These are phyloP conservation scores for Rhynchosporium agropyri DNA, from an alignment of 2,329 filamentous ascomycete genomes.

Conservation along the genomic window DNA sequence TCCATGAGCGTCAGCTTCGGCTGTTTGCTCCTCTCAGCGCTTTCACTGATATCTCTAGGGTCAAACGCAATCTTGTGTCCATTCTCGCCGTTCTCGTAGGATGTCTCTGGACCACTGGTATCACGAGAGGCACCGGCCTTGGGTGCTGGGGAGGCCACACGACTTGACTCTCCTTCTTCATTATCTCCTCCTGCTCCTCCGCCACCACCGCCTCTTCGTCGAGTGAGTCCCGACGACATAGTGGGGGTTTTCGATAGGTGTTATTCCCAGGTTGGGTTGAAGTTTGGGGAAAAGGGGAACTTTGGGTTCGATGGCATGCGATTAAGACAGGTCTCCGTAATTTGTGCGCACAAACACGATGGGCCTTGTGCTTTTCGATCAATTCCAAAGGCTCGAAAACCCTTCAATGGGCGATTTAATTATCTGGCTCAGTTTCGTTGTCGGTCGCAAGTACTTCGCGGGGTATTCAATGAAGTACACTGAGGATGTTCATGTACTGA, in stretches of 20 bases:
- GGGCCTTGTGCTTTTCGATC: background rate
- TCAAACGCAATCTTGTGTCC: constrained; percentile 99
- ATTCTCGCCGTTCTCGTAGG: constrained; percentile 89
- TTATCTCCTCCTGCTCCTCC: constrained; percentile 63
- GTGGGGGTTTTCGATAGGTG: constrained; percentile 27
- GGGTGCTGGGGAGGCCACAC: constrained; percentile 67
- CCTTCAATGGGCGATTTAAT: background rate
- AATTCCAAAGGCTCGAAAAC: constrained; percentile 4
- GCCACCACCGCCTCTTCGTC: constrained; percentile 69
- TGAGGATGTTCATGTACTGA: constrained; percentile 10
- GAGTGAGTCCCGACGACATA: constrained; percentile 59
- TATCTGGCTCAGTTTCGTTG: constrained; percentile 1
- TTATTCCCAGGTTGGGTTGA: constrained; percentile 28
- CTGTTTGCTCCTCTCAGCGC: constrained; percentile 93
- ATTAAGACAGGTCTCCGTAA: constrained; percentile 33
- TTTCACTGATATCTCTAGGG: constrained; percentile 96
- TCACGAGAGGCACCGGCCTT: constrained; percentile 61
- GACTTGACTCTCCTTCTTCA: constrained; percentile 64
- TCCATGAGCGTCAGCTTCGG: constrained; percentile 99
- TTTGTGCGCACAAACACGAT: constrained; percentile 32
- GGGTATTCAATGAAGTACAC: constrained; percentile 2
- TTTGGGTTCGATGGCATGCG: constrained; percentile 32
- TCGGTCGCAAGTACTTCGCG: constrained; percentile 13
- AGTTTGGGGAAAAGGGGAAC: constrained; percentile 34
- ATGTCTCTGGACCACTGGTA: constrained; percentile 69